These are phyloP conservation scores for Diospyros kaki DNA, from an alignment of 148 eudicot genomes.

Conservation along the genomic window DNA sequence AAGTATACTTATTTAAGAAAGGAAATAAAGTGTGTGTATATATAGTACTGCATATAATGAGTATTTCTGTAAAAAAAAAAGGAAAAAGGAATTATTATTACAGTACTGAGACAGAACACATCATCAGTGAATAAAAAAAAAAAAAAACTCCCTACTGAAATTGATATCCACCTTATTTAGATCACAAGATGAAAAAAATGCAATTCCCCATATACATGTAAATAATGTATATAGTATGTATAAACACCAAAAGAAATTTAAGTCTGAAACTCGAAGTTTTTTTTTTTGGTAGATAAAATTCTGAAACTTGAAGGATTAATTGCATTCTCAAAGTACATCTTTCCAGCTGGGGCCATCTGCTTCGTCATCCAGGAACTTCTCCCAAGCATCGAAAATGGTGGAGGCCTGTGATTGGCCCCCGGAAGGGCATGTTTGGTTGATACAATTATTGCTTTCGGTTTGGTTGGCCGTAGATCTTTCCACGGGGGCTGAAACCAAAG, in stretches of 20 bases:
- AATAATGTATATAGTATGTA: background rate
- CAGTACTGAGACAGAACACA: background rate
- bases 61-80: background rate
- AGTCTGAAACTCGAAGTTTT: background rate
- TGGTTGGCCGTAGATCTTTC: slow-evolving; percentile 21
- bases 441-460: slow-evolving; percentile 21
- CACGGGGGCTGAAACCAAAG: slow-evolving; percentile 32
- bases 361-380: slow-evolving; percentile 43
- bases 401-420: slow-evolving; percentile 10
- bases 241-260: background rate
- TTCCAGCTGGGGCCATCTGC: slow-evolving; percentile 34
- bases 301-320: background rate
- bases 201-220: background rate
- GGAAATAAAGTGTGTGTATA: background rate
- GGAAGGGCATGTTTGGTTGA: slow-evolving; percentile 29
- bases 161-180: background rate
- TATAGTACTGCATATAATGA: background rate
- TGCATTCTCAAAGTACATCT: slow-evolving; percentile 27
- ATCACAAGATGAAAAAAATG: background rate
- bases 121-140: background rate
- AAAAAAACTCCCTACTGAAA: background rate
- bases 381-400: slow-evolving; percentile 38
- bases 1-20: background rate
- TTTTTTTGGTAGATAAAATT: background rate
- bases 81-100: background rate